A percentile compares a stretch with the other conserved stretches of the same genome.
Conservation (phyloP, 805 yeast species). For the Metschnikowia kunwiensis region DNA sequence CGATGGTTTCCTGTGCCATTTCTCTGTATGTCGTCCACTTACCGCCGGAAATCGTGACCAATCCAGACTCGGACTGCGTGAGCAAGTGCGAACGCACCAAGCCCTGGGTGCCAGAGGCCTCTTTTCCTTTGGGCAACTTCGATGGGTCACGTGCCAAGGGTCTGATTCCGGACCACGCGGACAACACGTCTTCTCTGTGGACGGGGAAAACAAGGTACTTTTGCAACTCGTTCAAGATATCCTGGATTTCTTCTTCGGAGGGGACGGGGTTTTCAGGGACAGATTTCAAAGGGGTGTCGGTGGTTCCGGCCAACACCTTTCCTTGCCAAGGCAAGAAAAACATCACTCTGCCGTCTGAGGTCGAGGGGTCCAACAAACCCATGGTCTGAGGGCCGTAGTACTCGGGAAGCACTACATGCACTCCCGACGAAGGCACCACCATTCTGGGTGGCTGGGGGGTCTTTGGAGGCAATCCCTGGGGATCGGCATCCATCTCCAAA, state of each 20-base stretch:
- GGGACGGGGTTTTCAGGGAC: constrained; percentile 80
- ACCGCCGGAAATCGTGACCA: constrained; percentile 92
- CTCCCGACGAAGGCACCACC: constrained; percentile 95
- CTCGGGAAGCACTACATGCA: constrained; percentile 87
- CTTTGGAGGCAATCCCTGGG: constrained; percentile 60
- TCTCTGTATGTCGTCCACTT: constrained; percentile 98
- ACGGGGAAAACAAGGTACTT: constrained; percentile 88
- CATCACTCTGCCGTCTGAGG: constrained; percentile 94
- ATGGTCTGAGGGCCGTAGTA: constrained; percentile 83
- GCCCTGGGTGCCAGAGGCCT: constrained; percentile 66
- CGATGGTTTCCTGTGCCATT: constrained; percentile 94
- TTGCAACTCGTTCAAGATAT: constrained; percentile 81
- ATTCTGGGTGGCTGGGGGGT: constrained; percentile 56
- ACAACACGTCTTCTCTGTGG: constrained; percentile 81
- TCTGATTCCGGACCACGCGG: constrained; percentile 97
- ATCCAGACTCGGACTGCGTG: constrained; percentile 66
- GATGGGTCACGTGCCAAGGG: constrained; percentile 88
- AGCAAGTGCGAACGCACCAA: constrained; percentile 88
- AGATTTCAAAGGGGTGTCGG: constrained; percentile 78
- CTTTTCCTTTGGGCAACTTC: constrained; percentile 43
- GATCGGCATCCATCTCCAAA: constrained; percentile 80
- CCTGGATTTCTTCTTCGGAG: constrained; percentile 82
- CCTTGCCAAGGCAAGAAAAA: constrained; percentile 98
- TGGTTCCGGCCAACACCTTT: constrained; percentile 92
- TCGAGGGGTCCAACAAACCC: constrained; percentile 88